Evolutionary conservation across 257 asterid species (phyloP), one percentile per base, ranked within the genome.

Genomic region (Cordia subcordata): DNA sequence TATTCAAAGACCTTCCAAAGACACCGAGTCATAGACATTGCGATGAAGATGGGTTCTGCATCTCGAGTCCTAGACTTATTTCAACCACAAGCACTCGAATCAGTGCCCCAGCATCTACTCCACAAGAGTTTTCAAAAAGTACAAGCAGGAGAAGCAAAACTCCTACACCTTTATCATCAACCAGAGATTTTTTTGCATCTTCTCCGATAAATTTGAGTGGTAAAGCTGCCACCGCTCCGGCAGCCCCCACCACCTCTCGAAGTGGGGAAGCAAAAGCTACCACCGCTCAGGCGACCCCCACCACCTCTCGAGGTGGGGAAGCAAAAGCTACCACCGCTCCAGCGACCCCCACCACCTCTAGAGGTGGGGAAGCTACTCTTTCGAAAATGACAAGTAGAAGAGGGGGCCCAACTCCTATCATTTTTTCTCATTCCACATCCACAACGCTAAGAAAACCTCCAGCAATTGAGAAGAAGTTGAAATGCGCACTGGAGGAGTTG

Each of bases 401-500:
- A 56, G 53, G 35, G 4, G 3, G 47, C 3, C 14, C 14, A 2
- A 10, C 83, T 32, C 96, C 96, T 0, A 93, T 93, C 22, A 80
- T 86, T 60, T 93, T 68, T 50, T 86, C 97, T 1, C 96, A 83
- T 49, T 89, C 97, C 5, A 75, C 72, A 8, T 84, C 97, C 10
- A 77, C 73, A 11, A 75, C 79, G 18, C 61, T 87, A 62, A 82
- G 75, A 68, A 93, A 79, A 61, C 90, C 88, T 16, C 88, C 63
- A 10, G 85, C 91, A 4, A 68, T 83, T 0, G 87, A 77, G 71
- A 85, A 69, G 78, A 86, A 89, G 64, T 77, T 93, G 0, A 89
- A 72, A 38, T 93, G 99, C 85, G 82, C 95, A 60, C 96, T 89
- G 1, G 96, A 92, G 76, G 96, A 92, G 61, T 64, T 89, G 67